phyloP scores from a whole-genome alignment of 2,329 filamentous ascomycete genomes.

The Apiospora saccharicola region DNA sequence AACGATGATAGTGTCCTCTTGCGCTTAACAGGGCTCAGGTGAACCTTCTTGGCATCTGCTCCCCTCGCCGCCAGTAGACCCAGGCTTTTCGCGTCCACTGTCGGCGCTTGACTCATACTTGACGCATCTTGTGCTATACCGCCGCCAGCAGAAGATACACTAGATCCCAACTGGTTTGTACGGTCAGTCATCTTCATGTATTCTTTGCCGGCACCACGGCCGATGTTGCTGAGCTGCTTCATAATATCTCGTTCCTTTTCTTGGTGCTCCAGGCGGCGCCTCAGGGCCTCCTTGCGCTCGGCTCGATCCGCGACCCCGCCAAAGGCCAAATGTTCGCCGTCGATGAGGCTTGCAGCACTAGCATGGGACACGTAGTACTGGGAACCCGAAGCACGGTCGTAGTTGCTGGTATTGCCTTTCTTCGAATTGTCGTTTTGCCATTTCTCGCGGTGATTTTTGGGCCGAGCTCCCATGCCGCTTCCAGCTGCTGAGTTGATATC shows the following conservation, averaged over 20 bases:
- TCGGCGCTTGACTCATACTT: constrained; percentile 33
- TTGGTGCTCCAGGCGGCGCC: constrained; percentile 68
- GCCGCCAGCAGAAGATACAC: constrained; percentile 22
- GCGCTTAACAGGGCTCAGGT: constrained; percentile 67
- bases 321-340: constrained; percentile 58
- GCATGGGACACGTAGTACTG: constrained; percentile 61
- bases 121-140: constrained; percentile 37
- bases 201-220: constrained; percentile 71
- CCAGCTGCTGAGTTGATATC: constrained; percentile 56
- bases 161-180: constrained; percentile 29
- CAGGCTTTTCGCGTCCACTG: constrained; percentile 52
- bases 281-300: constrained; percentile 71
- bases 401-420: constrained; percentile 47
- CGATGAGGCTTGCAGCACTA: constrained; percentile 68
- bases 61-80: constrained; percentile 51
- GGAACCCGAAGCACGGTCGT: constrained; percentile 66
- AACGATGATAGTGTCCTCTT: constrained; percentile 57
- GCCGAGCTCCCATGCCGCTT: constrained; percentile 47
- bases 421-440: constrained; percentile 36
- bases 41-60: constrained; percentile 52
- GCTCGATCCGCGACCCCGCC: constrained; percentile 62
- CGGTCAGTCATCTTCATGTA: constrained; percentile 64
- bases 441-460: constrained; percentile 38
- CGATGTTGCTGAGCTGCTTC: constrained; percentile 69
- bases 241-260: constrained; percentile 79